phyloP scores from a whole-genome alignment of 352 stramenopile genomes.

The Globisporangium abappressorium region DNA sequence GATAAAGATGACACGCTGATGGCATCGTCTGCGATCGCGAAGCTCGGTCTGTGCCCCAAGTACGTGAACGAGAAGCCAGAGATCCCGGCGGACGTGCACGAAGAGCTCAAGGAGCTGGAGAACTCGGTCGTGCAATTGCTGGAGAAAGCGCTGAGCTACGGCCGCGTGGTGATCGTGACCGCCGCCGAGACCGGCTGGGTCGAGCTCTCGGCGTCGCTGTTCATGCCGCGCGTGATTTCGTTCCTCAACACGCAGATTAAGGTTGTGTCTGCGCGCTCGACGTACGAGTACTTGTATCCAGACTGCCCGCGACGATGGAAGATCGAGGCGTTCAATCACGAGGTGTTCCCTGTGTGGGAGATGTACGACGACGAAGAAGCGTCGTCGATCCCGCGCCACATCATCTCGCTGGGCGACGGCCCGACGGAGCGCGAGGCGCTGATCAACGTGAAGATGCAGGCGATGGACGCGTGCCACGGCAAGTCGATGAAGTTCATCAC shows the following conservation, averaged over 20 bases:
- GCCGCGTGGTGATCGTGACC: conserved; percentile 86
- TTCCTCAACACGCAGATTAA: conserved; percentile 82
- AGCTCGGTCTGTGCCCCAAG: conserved; percentile 78
- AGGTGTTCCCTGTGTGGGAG: conserved; percentile 79
- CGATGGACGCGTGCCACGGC: conserved; percentile 73
- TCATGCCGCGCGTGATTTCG: conserved; percentile 81
- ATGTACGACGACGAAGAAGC: conserved; percentile 50
- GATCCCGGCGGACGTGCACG: conserved; percentile 68
- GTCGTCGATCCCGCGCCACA: conserved; percentile 54
- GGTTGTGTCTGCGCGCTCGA: conserved; percentile 87
- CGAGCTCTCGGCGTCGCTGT: conserved; percentile 82
- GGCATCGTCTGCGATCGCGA: conserved; percentile 77
- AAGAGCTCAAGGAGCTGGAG: conserved; percentile 74
- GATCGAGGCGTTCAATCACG: conserved; percentile 85
- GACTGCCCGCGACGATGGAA: conserved; percentile 86
- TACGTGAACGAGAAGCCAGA: conserved; percentile 82
- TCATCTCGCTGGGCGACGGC: conserved; percentile 81
- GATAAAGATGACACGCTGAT: conserved; percentile 75
- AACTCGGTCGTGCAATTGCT: conserved; percentile 74
- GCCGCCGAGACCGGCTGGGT: conserved; percentile 90
- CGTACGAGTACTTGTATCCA: conserved; percentile 88
- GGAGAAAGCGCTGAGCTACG: conserved; percentile 63
- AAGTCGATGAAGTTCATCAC: conserved; percentile 89
- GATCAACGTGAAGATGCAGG: conserved; percentile 85
- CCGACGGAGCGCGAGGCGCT: conserved; percentile 81